Conservation (phyloP, 306 rosid species). For the Trifolium fragiferum region DNA sequence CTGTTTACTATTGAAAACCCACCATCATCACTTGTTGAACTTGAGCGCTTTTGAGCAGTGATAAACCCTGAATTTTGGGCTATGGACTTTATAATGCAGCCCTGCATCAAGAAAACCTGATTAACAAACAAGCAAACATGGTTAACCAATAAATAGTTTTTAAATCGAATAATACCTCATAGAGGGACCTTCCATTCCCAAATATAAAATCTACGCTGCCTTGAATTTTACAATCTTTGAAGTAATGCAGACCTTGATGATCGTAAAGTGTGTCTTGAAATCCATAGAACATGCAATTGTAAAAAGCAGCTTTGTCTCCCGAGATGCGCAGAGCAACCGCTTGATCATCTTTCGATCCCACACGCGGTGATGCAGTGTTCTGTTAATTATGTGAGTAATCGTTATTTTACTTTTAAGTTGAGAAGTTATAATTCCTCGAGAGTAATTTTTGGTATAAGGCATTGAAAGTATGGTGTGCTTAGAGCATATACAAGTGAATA, state of each 20-base stretch:
- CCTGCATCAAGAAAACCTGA: conserved; percentile 43
- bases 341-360: conserved; percentile 58
- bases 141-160: neutral
- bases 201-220: conserved; percentile 82
- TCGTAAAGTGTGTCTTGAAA: conserved; percentile 73
- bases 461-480: no score
- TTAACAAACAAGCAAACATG: neutral
- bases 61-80: conserved; percentile 62
- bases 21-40: conserved; percentile 48
- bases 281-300: conserved; percentile 66
- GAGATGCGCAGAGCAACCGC: conserved; percentile 65
- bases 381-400: no score
- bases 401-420: no score
- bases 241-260: conserved; percentile 75
- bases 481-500: no score
- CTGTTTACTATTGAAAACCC: conserved; percentile 70
- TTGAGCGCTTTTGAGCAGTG: conserved; percentile 66
- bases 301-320: conserved; percentile 67
- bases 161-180: conserved; percentile 46
- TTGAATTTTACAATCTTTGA: conserved; percentile 65
- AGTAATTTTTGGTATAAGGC: no score
- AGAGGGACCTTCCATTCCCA: conserved; percentile 68
- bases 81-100: conserved; percentile 60
- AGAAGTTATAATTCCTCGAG: no score
- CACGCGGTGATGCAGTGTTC: conserved; percentile 47